phyloP scores from a whole-genome alignment of 169 alveolate genomes.

The Babesia gibsoni region DNA sequence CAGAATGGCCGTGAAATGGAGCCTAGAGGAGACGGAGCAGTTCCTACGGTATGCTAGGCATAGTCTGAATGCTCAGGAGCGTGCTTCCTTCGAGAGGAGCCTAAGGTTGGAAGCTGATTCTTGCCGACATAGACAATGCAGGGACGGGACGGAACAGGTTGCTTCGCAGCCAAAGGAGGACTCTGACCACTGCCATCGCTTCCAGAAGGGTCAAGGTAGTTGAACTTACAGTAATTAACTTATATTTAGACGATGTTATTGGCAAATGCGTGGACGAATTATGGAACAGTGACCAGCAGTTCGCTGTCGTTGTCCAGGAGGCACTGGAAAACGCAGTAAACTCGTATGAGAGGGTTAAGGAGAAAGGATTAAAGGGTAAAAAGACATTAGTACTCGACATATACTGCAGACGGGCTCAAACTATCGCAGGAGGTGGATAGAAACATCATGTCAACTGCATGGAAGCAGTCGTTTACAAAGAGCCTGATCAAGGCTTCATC shows the following conservation, averaged over 20 bases:
- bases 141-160: background rate
- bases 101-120: constrained; percentile 26
- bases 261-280: constrained; percentile 53
- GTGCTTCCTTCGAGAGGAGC: constrained; percentile 26
- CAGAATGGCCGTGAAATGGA: constrained; percentile 13
- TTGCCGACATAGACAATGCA: no score
- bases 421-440: constrained; percentile 31
- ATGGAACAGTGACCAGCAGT: constrained; percentile 33
- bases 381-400: background rate
- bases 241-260: constrained; percentile 18
- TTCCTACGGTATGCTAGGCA: constrained; percentile 24
- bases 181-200: background rate
- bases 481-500: constrained; percentile 17
- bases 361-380: constrained; percentile 49
- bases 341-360: constrained; percentile 24
- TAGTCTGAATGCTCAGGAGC: constrained; percentile 31
- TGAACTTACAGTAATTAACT: background rate
- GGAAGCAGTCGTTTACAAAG: constrained; percentile 49
- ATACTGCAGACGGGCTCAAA: constrained; percentile 34
- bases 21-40: background rate
- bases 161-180: background rate
- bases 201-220: constrained; percentile 34
- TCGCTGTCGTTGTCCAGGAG: constrained; percentile 35
- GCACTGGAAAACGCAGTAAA: constrained; percentile 37
- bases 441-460: constrained; percentile 29